Conservation (phyloP, 495 filamentous ascomycete species). For the Rusavskia elegans region DNA sequence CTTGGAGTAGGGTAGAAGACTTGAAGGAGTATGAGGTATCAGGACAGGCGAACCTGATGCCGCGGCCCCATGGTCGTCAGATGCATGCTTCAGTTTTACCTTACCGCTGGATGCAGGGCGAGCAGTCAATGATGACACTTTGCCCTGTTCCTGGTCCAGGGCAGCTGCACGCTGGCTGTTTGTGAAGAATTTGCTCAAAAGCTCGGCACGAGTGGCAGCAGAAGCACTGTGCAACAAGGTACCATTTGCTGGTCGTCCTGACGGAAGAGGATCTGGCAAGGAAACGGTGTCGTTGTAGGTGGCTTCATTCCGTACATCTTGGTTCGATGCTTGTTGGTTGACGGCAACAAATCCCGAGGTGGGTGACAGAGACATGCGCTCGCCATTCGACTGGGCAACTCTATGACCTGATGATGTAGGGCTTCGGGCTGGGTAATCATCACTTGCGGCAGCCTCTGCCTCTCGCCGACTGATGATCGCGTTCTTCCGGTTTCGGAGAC, state of each 20-base stretch:
- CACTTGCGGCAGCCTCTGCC: slow-evolving; percentile 25
- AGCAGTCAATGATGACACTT: slow-evolving; percentile 3
- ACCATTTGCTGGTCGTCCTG: slow-evolving; percentile 33
- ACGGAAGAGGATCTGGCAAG: slow-evolving; percentile 17
- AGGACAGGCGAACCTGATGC: slow-evolving; percentile 27
- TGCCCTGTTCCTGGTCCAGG: slow-evolving; percentile 16
- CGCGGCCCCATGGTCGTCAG: slow-evolving; percentile 17
- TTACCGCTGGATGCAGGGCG: slow-evolving; percentile 7
- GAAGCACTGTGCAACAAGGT: slow-evolving; percentile 36
- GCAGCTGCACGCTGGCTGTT: slow-evolving; percentile 31
- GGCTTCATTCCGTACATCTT: slow-evolving; percentile 16
- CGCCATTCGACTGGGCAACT: slow-evolving; percentile 9
- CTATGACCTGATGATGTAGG: slow-evolving; percentile 13
- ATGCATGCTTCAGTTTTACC: slow-evolving; percentile 7
- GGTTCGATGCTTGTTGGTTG: slow-evolving; percentile 26
- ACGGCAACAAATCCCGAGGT: slow-evolving; percentile 42
- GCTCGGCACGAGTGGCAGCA: slow-evolving; percentile 32
- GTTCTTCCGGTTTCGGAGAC: slow-evolving; percentile 55
- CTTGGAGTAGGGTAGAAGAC: slow-evolving; percentile 26
- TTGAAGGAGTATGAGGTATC: slow-evolving; percentile 35
- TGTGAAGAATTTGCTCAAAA: slow-evolving; percentile 43
- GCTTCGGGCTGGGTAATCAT: slow-evolving; percentile 15
- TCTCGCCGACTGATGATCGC: slow-evolving; percentile 49
- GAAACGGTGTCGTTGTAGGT: slow-evolving; percentile 17
- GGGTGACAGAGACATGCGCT: slow-evolving; percentile 23